Base-by-base conservation (phyloP, 495 filamentous ascomycete genomes). In the Tuber aestivum region DNA sequence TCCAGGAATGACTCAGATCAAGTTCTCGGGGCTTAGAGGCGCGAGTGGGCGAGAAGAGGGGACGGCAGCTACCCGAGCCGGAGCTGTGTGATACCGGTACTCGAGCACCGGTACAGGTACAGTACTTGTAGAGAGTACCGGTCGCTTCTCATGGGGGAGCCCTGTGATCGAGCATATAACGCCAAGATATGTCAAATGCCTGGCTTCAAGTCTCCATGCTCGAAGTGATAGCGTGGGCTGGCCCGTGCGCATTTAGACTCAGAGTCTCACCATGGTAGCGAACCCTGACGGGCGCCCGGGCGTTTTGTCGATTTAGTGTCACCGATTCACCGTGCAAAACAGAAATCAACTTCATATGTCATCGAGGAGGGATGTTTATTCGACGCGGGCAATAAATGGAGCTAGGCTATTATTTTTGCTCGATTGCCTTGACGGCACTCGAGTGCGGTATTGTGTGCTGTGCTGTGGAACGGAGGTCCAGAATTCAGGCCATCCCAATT, bases 201-300 rank as follows among this genome's bases (percentile, higher is more conserved):
- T 5, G 56, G 14, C 56, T 65, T 14, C 14, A 65, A 65, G 35
- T 65, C 56, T 65, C 56, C 56, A 65, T 14, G 56, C 56, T 27
- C 56, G 56, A 35, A 14, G 18, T 32, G 27, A 65, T 65, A 65
- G 56, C 56, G 27, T 65, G 56, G 56, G 27, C 56, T 65, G 56
- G 56, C 56, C 56, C 56, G 56, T 65, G 56, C 56, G 56, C 18
- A 65, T 65, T 65, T 65, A 65, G 56, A 65, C 56, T 65, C 56
- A 65, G 56, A 65, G 56, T 65, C 56, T 65, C 35, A 65, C 14
- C 35, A 14, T 20, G 56, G 56, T 32, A 65, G 56, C 56, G 56
- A 65, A 65, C 56, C 56, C 56, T 65, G 32, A 1, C 27, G 12
- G 16, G 56, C 56, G 32, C 56, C 56, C 56, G 16, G 56, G 32